These are phyloP conservation scores for Talaromyces trachyspermus DNA, from an alignment of 495 filamentous ascomycete species.

Conservation along the genomic window DNA sequence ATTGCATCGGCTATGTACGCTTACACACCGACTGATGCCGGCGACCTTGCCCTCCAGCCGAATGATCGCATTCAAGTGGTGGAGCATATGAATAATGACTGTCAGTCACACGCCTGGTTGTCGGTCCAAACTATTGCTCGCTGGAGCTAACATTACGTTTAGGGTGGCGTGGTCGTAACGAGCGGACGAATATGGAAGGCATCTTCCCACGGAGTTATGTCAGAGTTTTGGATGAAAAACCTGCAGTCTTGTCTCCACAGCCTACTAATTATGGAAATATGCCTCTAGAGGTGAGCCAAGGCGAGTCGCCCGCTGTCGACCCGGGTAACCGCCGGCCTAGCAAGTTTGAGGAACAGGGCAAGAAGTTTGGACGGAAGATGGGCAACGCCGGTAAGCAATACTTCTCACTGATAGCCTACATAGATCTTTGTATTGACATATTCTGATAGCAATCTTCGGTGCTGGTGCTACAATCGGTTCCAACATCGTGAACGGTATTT, in stretches of 20 bases:
- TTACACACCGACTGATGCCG: constrained; percentile 69
- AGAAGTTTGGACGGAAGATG: constrained; percentile 52
- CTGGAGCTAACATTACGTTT: constrained; percentile 17
- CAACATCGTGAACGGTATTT: constrained; percentile 94
- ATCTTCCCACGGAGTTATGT: constrained; percentile 91
- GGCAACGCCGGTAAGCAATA: constrained; percentile 50
- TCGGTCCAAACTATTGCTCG: not conserved
- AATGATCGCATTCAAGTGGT: constrained; percentile 71
- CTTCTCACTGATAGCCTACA: no score
- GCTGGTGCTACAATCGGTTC: constrained; percentile 85
- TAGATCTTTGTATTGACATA: no score
- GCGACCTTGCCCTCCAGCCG: constrained; percentile 68
- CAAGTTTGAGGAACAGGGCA: constrained; percentile 47
- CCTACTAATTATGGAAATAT: constrained; percentile 46
- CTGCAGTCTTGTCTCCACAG: constrained; percentile 18
- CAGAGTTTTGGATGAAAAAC: constrained; percentile 46
- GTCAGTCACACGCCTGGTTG: no score
- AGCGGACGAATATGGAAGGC: constrained; percentile 71
- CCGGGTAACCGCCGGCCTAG: constrained; percentile 25
- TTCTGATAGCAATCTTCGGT: constrained; percentile 54
- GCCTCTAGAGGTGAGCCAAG: constrained; percentile 44
- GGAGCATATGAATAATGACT: constrained; percentile 92
- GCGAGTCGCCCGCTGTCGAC: constrained; percentile 11
- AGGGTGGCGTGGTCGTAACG: constrained; percentile 77
- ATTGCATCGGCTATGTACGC: constrained; percentile 76